These are phyloP conservation scores for Trametes meyenii DNA, from an alignment of 768 basidiomycete species.

Conservation along the genomic window DNA sequence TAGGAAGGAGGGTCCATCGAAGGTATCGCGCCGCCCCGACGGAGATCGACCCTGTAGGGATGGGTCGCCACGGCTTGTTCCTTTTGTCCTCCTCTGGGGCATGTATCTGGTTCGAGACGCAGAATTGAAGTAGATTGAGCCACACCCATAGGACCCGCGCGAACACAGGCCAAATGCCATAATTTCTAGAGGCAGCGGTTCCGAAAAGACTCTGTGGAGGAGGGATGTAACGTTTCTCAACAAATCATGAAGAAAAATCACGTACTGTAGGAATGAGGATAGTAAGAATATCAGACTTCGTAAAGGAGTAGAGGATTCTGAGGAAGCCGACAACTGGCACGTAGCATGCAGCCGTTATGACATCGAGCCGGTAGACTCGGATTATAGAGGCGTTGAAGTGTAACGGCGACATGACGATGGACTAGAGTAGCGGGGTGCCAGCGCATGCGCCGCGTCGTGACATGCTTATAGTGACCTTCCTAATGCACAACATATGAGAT, in stretches of 20 bases:
- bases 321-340: neutral
- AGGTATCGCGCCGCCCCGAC: constrained; percentile 13
- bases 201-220: neutral
- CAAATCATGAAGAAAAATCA: neutral
- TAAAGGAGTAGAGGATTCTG: neutral
- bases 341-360: no score
- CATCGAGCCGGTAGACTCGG: no score
- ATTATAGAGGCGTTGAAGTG: no score
- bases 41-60: constrained; percentile 26
- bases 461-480: no score
- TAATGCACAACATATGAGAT: no score
- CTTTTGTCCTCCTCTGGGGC: constrained; percentile 25
- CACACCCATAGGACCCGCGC: constrained; percentile 26
- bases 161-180: neutral
- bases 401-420: no score
- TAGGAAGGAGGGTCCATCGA: constrained; percentile 27
- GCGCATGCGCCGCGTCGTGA: no score
- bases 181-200: neutral
- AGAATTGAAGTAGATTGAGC: constrained; percentile 35
- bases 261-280: neutral
- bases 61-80: constrained; percentile 32
- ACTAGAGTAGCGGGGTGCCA: no score
- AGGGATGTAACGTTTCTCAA: neutral
- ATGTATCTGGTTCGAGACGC: constrained; percentile 31
- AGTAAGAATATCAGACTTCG: neutral